A percentile compares a stretch with the other conserved stretches of the same genome.
Evolutionary conservation across 2,329 filamentous ascomycete species (phyloP).

Genomic region (Nakataea oryzae): DNA sequence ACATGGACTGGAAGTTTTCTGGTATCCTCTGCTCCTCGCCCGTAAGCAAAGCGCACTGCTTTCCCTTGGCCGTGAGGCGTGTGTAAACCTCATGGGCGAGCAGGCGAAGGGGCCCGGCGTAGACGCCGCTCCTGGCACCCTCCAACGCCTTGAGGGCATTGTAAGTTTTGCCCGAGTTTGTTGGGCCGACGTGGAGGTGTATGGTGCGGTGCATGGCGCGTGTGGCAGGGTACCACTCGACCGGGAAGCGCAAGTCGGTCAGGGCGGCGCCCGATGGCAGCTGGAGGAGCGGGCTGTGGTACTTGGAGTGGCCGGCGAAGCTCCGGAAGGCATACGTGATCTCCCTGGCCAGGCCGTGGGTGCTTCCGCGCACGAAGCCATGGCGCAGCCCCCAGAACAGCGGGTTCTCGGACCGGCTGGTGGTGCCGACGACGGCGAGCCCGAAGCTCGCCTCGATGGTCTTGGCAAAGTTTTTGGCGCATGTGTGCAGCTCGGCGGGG

Average conservation of each 20-base stretch:
- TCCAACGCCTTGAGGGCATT: slow-evolving; percentile 81
- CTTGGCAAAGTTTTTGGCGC: slow-evolving; percentile 33
- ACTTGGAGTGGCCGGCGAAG: slow-evolving; percentile 46
- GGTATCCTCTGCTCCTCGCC: slow-evolving; percentile 79
- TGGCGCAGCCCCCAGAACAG: slow-evolving; percentile 48
- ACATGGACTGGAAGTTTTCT: slow-evolving; percentile 41
- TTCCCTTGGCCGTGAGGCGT: slow-evolving; percentile 71
- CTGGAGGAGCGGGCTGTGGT: slow-evolving; percentile 39
- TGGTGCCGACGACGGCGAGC: slow-evolving; percentile 27
- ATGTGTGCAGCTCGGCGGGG: slow-evolving; percentile 30
- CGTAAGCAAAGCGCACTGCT: slow-evolving; percentile 70
- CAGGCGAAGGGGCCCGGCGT: slow-evolving; percentile 80
- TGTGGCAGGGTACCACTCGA: slow-evolving; percentile 86
- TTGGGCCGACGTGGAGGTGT: slow-evolving; percentile 90
- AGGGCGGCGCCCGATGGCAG: slow-evolving; percentile 21
- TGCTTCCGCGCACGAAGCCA: slow-evolving; percentile 45
- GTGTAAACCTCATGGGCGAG: slow-evolving; percentile 91
- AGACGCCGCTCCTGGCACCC: slow-evolving; percentile 64
- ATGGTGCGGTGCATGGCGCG: slow-evolving; percentile 71
- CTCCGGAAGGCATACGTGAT: slow-evolving; percentile 60
- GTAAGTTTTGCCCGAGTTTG: slow-evolving; percentile 97
- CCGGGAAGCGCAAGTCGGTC: slow-evolving; percentile 77
- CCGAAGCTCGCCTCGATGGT: slow-evolving; percentile 33
- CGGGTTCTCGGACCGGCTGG: slow-evolving; percentile 33
- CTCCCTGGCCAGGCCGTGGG: slow-evolving; percentile 40